Evolutionary conservation across 352 stramenopile species (phyloP).

Genomic region (Globisporangium mamillatum): DNA sequence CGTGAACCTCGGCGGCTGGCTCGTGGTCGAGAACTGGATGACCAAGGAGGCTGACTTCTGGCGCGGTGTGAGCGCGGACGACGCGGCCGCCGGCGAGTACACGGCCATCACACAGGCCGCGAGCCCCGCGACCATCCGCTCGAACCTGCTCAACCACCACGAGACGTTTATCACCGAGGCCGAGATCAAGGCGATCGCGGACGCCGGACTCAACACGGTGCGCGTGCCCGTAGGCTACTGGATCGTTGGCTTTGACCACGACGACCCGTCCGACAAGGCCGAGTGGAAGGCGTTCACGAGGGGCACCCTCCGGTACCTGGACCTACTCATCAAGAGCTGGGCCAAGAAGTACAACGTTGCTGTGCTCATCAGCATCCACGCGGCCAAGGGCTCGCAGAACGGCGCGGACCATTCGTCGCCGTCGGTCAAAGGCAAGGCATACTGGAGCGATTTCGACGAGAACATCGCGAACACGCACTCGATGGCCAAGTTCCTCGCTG

Average conservation of each 20-base stretch:
- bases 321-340: constrained; percentile 40
- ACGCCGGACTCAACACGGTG: constrained; percentile 73
- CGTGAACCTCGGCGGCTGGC: constrained; percentile 77
- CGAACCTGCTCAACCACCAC: constrained; percentile 45
- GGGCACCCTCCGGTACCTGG: constrained; percentile 48
- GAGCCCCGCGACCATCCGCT: constrained; percentile 34
- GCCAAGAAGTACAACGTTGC: constrained; percentile 50
- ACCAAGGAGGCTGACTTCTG: constrained; percentile 53
- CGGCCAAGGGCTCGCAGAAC: constrained; percentile 75
- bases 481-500: constrained; percentile 43
- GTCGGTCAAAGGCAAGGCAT: constrained; percentile 31
- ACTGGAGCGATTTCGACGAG: constrained; percentile 48
- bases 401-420: constrained; percentile 68
- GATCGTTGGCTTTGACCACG: constrained; percentile 69
- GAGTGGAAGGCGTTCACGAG: constrained; percentile 53
- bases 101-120: constrained; percentile 45
- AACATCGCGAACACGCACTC: constrained; percentile 56
- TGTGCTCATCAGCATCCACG: constrained; percentile 57
- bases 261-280: constrained; percentile 35
- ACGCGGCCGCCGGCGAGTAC: constrained; percentile 53
- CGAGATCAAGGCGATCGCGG: constrained; percentile 61
- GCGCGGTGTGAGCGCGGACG: constrained; percentile 38
- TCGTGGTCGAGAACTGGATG: constrained; percentile 84
- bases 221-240: constrained; percentile 78
- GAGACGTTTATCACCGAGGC: constrained; percentile 64